These are phyloP conservation scores for Erysiphe neolycopersici DNA, from an alignment of 2,329 filamentous ascomycete species.

Conservation along the genomic window DNA sequence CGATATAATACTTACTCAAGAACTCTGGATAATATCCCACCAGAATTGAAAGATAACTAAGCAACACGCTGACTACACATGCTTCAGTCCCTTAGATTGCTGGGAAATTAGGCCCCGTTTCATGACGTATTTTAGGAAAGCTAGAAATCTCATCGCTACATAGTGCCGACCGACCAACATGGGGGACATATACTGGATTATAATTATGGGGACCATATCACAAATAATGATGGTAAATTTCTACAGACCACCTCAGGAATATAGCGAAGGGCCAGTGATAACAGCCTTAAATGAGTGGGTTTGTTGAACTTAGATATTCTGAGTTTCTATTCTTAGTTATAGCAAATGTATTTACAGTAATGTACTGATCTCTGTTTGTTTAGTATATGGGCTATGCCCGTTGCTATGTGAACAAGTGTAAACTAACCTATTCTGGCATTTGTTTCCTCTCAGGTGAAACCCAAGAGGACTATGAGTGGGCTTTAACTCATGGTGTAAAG, in stretches of 20 bases:
- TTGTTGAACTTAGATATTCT: no score
- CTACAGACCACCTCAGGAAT: not conserved
- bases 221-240: not conserved
- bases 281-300: not conserved
- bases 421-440: no score
- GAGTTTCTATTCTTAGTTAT: not conserved
- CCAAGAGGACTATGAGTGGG: no score
- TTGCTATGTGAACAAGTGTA: no score
- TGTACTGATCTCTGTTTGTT: no score
- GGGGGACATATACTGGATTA: not conserved
- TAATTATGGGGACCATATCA: not conserved
- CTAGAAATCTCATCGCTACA: not conserved
- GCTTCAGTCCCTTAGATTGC: not conserved
- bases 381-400: no score
- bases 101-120: not conserved
- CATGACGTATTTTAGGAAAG: not conserved
- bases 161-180: not conserved
- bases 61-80: not conserved
- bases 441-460: no score
- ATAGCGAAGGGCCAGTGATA: not conserved
- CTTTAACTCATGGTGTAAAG: no score
- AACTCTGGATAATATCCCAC: not conserved
- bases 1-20: not conserved
- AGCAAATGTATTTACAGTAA: no score
- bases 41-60: not conserved